These are phyloP conservation scores for Trichoderma orchidacearum DNA, from an alignment of 495 filamentous ascomycete species.

Conservation along the genomic window DNA sequence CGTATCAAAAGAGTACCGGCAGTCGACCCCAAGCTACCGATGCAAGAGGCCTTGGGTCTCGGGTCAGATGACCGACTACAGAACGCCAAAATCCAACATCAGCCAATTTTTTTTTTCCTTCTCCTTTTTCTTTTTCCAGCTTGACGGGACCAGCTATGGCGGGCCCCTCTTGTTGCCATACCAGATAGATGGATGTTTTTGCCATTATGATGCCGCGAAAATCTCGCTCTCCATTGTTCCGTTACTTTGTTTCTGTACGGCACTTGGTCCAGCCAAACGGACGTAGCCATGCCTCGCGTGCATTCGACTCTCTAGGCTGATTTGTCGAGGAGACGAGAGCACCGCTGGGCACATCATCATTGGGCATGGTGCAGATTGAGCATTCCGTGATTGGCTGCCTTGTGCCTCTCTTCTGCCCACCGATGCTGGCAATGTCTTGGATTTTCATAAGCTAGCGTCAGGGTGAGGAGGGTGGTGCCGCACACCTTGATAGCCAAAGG, in stretches of 20 bases:
- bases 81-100: not conserved
- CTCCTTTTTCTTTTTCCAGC: not conserved
- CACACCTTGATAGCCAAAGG: too few relatives aligned
- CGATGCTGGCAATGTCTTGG: not conserved
- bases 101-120: not conserved
- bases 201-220: not conserved
- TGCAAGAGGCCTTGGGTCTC: not conserved
- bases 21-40: slow-evolving; percentile 3
- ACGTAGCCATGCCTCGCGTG: not conserved
- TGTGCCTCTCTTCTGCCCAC: not conserved
- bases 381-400: not conserved
- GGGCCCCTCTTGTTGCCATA: too few relatives aligned
- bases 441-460: too few relatives aligned
- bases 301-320: not conserved
- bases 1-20: not conserved
- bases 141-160: too few relatives aligned
- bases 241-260: too few relatives aligned
- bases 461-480: too few relatives aligned
- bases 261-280: not conserved
- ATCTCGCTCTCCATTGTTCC: too few relatives aligned
- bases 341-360: not conserved
- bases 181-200: too few relatives aligned
- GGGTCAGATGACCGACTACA: not conserved
- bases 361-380: not conserved
- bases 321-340: not conserved